phyloP scores from a whole-genome alignment of 1,284 basidiomycete species.

The Moesziomyces globuligerus region DNA sequence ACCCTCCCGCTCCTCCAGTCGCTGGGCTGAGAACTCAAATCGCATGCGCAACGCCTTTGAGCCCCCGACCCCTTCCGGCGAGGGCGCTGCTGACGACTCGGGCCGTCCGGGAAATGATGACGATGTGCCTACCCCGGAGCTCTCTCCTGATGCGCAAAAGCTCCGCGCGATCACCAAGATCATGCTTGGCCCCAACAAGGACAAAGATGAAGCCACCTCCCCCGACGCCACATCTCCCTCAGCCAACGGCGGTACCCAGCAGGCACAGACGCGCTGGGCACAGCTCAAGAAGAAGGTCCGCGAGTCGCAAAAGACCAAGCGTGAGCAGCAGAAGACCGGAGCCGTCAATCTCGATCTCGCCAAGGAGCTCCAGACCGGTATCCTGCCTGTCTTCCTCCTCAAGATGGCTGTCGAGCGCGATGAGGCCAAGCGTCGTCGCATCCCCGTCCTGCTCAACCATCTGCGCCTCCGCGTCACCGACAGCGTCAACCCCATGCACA shows the following conservation, averaged over 20 bases:
- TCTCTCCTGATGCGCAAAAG: conserved; percentile 36
- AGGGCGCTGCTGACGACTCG: conserved; percentile 1
- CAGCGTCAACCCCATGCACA: conserved; percentile 82
- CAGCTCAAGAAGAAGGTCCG: conserved; percentile 51
- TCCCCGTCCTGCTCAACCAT: conserved; percentile 87
- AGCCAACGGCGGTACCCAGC: conserved; percentile 9
- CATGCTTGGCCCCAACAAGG: conserved; percentile 40
- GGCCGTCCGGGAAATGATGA: conserved; percentile 10
- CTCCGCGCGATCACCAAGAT: conserved; percentile 51
- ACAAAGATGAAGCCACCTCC: conserved; percentile 7
- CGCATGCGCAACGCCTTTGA: conserved; percentile 48
- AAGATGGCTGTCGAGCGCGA: conserved; percentile 91
- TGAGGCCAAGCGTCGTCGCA: conserved; percentile 82
- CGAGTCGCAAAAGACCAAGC: conserved; percentile 46
- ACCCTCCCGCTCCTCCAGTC: conserved; percentile 14
- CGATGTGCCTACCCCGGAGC: conserved; percentile 35
- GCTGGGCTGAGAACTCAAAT: conserved; percentile 44
- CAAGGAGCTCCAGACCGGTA: conserved; percentile 50
- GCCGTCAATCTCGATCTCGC: conserved; percentile 39
- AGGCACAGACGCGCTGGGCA: conserved; percentile 43
- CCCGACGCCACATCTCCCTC: conserved; percentile 14
- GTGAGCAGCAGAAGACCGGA: conserved; percentile 41
- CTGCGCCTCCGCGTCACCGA: conserved; percentile 85
- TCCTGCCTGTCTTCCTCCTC: conserved; percentile 68
- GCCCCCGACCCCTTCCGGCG: conserved; percentile 29